These are phyloP conservation scores for Phytophthora sansomeana DNA, from an alignment of 352 stramenopile genomes.

Conservation along the genomic window DNA sequence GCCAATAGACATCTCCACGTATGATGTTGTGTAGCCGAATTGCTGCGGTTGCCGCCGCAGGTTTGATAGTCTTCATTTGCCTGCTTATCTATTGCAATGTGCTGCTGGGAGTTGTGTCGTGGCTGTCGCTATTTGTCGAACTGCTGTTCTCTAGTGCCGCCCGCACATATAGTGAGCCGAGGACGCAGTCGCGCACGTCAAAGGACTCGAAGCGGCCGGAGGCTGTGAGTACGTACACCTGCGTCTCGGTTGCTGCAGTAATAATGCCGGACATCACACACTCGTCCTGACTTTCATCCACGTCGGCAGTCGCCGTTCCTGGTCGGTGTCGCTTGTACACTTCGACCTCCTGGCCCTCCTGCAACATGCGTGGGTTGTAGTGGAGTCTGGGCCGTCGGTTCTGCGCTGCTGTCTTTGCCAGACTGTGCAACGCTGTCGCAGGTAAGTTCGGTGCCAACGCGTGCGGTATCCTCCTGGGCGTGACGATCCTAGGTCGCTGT, in stretches of 20 bases:
- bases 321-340: conserved; percentile 40
- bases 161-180: conserved; percentile 41
- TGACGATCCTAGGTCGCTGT: conserved; percentile 32
- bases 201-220: conserved; percentile 53
- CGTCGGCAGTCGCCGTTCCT: conserved; percentile 1
- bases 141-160: conserved; percentile 18
- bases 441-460: conserved; percentile 20
- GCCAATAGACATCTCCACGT: conserved; percentile 33
- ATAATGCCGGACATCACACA: conserved; percentile 53
- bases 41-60: conserved; percentile 18
- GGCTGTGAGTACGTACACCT: conserved; percentile 54
- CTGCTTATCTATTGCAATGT: conserved; percentile 32
- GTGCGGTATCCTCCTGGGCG: conserved; percentile 31
- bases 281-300: conserved; percentile 25
- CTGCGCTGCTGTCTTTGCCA: conserved; percentile 4
- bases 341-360: conserved; percentile 65
- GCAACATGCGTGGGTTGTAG: conserved; percentile 59
- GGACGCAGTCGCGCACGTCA: conserved; percentile 53
- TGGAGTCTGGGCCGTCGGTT: conserved; percentile 33
- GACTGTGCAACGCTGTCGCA: conserved; percentile 9
- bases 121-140: conserved; percentile 19
- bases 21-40: conserved; percentile 22
- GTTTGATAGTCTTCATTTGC: conserved; percentile 21
- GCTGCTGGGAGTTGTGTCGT: conserved; percentile 8
- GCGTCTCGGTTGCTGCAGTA: conserved; percentile 51